Base-by-base conservation (phyloP, 2,329 filamentous ascomycete genomes). In the Juglanconis juglandina region DNA sequence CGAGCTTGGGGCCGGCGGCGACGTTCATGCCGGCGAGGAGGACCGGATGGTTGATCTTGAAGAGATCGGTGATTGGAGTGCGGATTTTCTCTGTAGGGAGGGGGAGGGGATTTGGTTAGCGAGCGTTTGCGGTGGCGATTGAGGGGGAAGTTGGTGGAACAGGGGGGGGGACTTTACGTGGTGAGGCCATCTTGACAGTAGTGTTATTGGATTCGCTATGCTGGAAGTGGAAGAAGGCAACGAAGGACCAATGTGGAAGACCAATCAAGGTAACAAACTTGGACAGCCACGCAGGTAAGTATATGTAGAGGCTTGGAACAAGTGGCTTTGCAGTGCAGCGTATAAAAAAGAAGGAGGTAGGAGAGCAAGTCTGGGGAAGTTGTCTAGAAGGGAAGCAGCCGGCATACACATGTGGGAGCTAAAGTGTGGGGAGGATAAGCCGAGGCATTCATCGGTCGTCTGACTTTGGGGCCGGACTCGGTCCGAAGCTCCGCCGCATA, bases 21-120 rank as follows among this genome's bases (percentile, higher is more conserved):
- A 98, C 95, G 83, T 99, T 98, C 95, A 99, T 99, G 75, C 95
- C 95, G 69, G 95, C 95, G 64, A 99, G 88, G 71, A 99, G 81
- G 73, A 99, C 82, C 61, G 95, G 95, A 79, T 99, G 95, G 76
- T 96, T 91, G 85, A 99, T 98, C 83, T 92, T 91, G 79, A 99
- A 90, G 66, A 98, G 90, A 85, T 98, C 94, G 69, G 95, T 99
- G 71, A 93, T 82, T 67, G 91, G 87, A 57, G 95, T 99, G 72
- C 91, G 91, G 77, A 99, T 89, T 81, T 91, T 84, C 81, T 95
- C 91, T 94, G 76, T 60, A 54, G 51, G 44, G 53, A 50, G n/a
- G 44, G 37, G 24, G 34, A 51, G 39, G 53, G 11, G 14, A 17
- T 44, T 46, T 33, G 34, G 42, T 54, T 42, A 56, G 8, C 8